Base-by-base conservation (phyloP, 257 asterid genomes). In the Ehretia macrophylla region DNA sequence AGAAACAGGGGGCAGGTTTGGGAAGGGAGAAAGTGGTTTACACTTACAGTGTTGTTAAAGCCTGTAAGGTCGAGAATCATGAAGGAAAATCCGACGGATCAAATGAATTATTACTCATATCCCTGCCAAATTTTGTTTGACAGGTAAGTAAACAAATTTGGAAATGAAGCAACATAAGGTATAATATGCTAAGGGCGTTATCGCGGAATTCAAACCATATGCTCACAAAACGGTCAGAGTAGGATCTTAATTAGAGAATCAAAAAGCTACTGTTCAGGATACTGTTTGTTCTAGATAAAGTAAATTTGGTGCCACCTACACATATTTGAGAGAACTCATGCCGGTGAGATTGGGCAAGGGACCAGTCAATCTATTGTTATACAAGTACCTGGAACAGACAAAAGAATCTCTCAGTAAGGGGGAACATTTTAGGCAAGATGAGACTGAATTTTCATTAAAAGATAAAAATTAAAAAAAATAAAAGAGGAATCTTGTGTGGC, bases 321-420 rank as follows among this genome's bases (percentile, higher is more conserved):
- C 77, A 55, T 73, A 73, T 69, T 69, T 63, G 75, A 91, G 95
- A 35, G 44, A 56, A 66, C n/a, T 49, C 90, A 88, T 69, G 76
- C 82, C 84, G 20, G 82, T 75, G 70, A 91, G 80, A 73, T 91
- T 70, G n/a, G 96, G 98, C 46, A 91, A 67, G 45, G 89, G 76
- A 63, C 95, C 97, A 12, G 68, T 68, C 72, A 91, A 69, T 49
- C 44, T 20, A 65, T 91, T 91, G 81, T 84, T 81, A 16, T 92
- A 76, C 67, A 92, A 72, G 83, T 32, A 72, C 79, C 99, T 92
- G 85, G 42, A 32, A 20, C 4, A 21, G 14, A 51, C 10, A 23
- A 21, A 22, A 32, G 20, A 16, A 22, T n/a, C n/a, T 22, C 16
- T 22, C 20, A 22, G 10, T 23, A 17, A 14, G 17, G 10, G 18